These are phyloP conservation scores for Elsinoe ampelina DNA, from an alignment of 2,329 filamentous ascomycete genomes.

Conservation along the genomic window DNA sequence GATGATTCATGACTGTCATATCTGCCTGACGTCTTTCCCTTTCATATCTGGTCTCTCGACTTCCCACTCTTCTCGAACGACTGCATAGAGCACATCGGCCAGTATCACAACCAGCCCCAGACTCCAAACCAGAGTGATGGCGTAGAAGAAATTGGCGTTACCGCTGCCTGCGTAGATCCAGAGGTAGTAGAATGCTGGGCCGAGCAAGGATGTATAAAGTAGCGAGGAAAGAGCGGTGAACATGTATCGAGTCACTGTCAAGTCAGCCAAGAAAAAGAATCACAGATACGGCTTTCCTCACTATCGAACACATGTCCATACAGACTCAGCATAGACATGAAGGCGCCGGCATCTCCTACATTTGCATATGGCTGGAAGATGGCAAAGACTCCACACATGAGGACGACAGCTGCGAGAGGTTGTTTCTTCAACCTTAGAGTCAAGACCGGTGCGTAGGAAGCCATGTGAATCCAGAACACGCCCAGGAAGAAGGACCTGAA, in stretches of 20 bases:
- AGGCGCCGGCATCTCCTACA: slow-evolving; percentile 80
- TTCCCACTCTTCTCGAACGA: slow-evolving; percentile 88
- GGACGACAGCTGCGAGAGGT: slow-evolving; percentile 73
- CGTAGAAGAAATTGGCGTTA: slow-evolving; percentile 99
- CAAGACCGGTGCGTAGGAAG: slow-evolving; percentile 78
- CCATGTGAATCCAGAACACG: slow-evolving; percentile 94
- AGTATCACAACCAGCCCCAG: slow-evolving; percentile 78
- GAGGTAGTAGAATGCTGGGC: slow-evolving; percentile 89
- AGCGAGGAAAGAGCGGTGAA: slow-evolving; percentile 78
- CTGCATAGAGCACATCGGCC: slow-evolving; percentile 79
- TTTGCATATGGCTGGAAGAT: slow-evolving; percentile 97
- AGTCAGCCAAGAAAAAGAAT: neutral
- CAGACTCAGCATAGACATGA: slow-evolving; percentile 70
- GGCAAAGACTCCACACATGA: slow-evolving; percentile 80
- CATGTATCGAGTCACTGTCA: slow-evolving; percentile 75
- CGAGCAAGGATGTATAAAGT: slow-evolving; percentile 78
- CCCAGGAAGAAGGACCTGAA: slow-evolving; percentile 95
- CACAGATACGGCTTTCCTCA: slow-evolving; percentile 33
- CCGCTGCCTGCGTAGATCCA: slow-evolving; percentile 98
- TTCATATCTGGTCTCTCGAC: slow-evolving; percentile 80
- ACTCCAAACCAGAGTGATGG: slow-evolving; percentile 97
- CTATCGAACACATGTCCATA: slow-evolving; percentile 85
- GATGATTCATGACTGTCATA: slow-evolving; percentile 41
- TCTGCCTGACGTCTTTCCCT: slow-evolving; percentile 78
- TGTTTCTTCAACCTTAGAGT: slow-evolving; percentile 75